A percentile compares a stretch with the other conserved stretches of the same genome.
phyloP scores from a whole-genome alignment of 805 yeast genomes.

The Priceomyces melissophilus region DNA sequence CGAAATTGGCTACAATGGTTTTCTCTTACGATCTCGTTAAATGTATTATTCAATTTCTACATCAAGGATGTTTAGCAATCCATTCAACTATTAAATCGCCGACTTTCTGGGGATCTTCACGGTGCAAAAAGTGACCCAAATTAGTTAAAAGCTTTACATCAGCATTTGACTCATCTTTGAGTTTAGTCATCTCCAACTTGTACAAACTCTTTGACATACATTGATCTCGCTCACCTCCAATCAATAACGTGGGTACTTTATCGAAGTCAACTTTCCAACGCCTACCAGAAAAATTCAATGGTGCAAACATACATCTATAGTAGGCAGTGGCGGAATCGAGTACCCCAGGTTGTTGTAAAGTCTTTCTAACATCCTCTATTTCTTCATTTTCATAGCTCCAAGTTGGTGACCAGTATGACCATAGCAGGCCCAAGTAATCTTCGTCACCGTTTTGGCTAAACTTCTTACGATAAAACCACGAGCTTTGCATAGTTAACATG shows the following conservation, averaged over 20 bases:
- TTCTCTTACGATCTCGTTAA: too few relatives aligned
- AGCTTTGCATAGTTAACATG: constrained; percentile 35
- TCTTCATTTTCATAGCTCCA: constrained; percentile 27
- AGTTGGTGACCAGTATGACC: constrained; percentile 39
- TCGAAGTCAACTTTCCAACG: constrained; percentile 29
- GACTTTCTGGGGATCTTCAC: constrained; percentile 33
- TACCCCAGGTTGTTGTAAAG: constrained; percentile 22
- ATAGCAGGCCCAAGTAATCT: constrained; percentile 28
- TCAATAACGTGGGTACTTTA: constrained; percentile 33
- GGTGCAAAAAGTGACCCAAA: constrained; percentile 39
- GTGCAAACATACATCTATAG: constrained; percentile 28
- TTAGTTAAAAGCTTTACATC: constrained; percentile 21
- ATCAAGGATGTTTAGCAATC: constrained; percentile 16
- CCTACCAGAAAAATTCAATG: constrained; percentile 14
- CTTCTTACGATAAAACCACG: constrained; percentile 19
- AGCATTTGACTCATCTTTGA: constrained; percentile 16
- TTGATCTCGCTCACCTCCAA: constrained; percentile 38
- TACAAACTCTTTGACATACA: constrained; percentile 32
- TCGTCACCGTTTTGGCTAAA: constrained; percentile 14
- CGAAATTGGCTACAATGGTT: too few relatives aligned
- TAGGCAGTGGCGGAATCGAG: constrained; percentile 36
- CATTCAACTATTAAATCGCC: constrained; percentile 24
- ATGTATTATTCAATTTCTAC: neutral
- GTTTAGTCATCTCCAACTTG: constrained; percentile 19
- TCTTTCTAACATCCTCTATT: constrained; percentile 25